A percentile compares a stretch with the other conserved stretches of the same genome.
These are phyloP conservation scores for Senna tora DNA, from an alignment of 306 rosid species.

Conservation along the genomic window DNA sequence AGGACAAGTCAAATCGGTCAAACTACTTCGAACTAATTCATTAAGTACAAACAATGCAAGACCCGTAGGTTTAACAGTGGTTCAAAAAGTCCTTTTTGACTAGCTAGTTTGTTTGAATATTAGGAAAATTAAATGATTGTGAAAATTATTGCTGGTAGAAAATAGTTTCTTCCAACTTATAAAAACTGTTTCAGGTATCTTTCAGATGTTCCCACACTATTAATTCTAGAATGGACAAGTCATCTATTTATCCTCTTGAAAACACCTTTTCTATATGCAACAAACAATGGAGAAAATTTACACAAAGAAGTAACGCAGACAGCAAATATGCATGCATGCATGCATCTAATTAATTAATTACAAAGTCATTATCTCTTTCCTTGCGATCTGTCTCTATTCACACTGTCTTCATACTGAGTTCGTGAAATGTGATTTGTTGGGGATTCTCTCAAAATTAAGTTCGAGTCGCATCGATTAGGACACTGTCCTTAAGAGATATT, in stretches of 20 bases:
- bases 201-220: neutral
- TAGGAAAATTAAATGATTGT: neutral
- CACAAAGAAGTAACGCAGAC: neutral
- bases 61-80: neutral
- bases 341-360: too few relatives aligned
- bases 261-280: neutral
- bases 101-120: neutral
- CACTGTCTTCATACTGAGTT: neutral
- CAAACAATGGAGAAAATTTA: neutral
- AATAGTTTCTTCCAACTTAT: too few relatives aligned
- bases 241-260: neutral
- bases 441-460: too few relatives aligned
- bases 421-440: too few relatives aligned
- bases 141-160: neutral
- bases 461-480: too few relatives aligned
- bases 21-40: too few relatives aligned
- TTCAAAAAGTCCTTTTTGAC: neutral
- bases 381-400: neutral
- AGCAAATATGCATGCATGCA: too few relatives aligned
- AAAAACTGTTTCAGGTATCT: neutral
- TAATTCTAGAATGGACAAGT: neutral
- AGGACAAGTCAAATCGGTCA: too few relatives aligned
- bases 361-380: neutral
- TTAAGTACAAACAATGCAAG: neutral
- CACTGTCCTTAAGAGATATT: too few relatives aligned